These are phyloP conservation scores for Quercus berberidifolia DNA, from an alignment of 306 rosid species.

Conservation along the genomic window DNA sequence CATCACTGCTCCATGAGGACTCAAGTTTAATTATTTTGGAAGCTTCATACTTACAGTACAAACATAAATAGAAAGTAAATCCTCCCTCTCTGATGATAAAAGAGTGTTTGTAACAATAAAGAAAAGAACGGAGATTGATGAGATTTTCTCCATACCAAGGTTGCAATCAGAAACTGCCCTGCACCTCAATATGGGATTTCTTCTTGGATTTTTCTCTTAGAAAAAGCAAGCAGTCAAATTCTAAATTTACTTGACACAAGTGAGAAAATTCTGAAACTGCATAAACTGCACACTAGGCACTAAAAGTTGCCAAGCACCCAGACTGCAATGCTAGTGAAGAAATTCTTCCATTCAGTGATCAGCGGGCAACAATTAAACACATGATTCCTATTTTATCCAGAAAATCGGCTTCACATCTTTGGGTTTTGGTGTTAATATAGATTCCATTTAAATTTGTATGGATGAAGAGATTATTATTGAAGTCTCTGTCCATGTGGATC, in stretches of 20 bases:
- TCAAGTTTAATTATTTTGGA: background rate
- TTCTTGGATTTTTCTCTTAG: background rate
- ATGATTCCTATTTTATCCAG: background rate
- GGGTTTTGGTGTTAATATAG: background rate
- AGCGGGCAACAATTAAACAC: background rate
- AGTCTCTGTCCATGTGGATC: background rate
- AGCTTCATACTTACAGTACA: background rate
- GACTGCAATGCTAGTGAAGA: background rate
- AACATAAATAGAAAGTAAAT: background rate
- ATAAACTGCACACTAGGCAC: background rate
- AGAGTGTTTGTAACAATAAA: background rate
- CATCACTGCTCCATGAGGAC: background rate
- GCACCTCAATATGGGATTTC: background rate
- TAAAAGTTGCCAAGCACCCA: background rate
- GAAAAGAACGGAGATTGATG: no score
- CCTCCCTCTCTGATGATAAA: background rate
- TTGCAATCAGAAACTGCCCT: no score
- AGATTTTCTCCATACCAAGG: no score
- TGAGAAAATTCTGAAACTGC: background rate
- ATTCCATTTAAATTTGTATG: background rate
- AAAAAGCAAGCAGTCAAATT: background rate
- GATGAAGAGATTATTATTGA: background rate
- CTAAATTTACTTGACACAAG: background rate
- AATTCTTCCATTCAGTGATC: background rate
- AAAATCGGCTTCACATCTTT: background rate